Conservation (phyloP, 2,329 filamentous ascomycete species). For the Aspergillus uvarum region DNA sequence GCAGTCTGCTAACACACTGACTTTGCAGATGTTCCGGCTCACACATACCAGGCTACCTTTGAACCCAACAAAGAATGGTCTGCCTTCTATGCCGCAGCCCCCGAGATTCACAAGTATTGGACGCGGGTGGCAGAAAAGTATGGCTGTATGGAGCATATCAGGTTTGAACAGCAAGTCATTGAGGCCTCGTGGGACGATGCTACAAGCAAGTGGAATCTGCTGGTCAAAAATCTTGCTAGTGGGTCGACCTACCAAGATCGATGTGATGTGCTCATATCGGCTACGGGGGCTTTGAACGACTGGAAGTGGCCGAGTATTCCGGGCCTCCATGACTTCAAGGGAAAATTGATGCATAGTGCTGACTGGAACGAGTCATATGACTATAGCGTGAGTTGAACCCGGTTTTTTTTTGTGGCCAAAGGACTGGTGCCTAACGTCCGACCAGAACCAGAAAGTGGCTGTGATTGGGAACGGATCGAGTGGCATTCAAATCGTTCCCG, state of each 20-base stretch:
- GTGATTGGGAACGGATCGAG: conserved; percentile 43
- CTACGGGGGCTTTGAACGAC: conserved; percentile 42
- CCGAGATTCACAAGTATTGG: conserved; percentile 52
- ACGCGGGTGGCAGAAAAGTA: conserved; percentile 47
- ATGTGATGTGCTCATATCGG: conserved; percentile 39
- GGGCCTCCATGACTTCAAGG: conserved; percentile 49
- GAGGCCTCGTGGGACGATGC: conserved; percentile 47
- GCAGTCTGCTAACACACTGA: neutral
- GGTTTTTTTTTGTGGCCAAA: neutral
- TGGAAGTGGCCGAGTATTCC: conserved; percentile 50
- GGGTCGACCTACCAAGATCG: conserved; percentile 24
- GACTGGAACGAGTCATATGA: conserved; percentile 42
- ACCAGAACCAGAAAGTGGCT: conserved; percentile 35
- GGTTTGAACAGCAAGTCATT: conserved; percentile 47
- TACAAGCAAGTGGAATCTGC: conserved; percentile 29
- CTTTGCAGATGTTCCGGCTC: conserved; percentile 45
- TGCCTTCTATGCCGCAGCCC: conserved; percentile 49
- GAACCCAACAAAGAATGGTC: conserved; percentile 51
- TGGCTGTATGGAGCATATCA: conserved; percentile 49
- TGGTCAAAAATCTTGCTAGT: conserved; percentile 25
- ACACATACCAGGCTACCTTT: conserved; percentile 54
- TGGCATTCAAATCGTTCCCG: conserved; percentile 44
- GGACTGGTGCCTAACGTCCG: neutral
- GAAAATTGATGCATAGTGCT: conserved; percentile 47
- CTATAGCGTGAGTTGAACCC: conserved; percentile 25